Evolutionary conservation across 2,329 filamentous ascomycete genomes (phyloP).

Genomic region (Verticillium alfalfae): DNA sequence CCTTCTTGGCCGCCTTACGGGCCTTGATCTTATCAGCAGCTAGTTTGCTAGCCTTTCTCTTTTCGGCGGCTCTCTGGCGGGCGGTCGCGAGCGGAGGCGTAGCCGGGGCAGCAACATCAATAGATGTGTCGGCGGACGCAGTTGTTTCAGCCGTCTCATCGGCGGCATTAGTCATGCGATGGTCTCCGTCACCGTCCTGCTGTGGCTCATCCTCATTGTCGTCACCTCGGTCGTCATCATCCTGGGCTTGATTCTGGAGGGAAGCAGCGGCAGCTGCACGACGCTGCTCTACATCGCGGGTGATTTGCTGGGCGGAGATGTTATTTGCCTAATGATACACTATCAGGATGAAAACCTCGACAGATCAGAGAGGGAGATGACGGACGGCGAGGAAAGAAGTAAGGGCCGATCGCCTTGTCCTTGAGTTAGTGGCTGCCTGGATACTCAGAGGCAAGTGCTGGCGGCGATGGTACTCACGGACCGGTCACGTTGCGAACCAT

Average conservation of each 20-base stretch:
- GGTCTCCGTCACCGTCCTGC: not conserved
- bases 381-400: constrained; percentile 47
- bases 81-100: constrained; percentile 11
- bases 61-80: constrained; percentile 14
- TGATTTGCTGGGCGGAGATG: constrained; percentile 58
- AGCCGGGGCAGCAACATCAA: constrained; percentile 12
- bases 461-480: constrained; percentile 22
- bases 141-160: constrained; percentile 13
- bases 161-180: not conserved
- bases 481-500: constrained; percentile 26
- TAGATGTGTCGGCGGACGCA: constrained; percentile 18
- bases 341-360: constrained; percentile 13
- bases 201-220: not conserved
- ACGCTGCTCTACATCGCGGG: constrained; percentile 41
- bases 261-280: constrained; percentile 21
- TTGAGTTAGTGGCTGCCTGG: not conserved
- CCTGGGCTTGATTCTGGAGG: not conserved
- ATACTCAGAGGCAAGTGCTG: not conserved
- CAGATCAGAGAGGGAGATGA: not conserved
- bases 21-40: constrained; percentile 58
- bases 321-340: constrained; percentile 55
- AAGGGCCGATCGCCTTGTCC: constrained; percentile 42
- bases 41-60: constrained; percentile 44
- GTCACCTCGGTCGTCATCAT: not conserved
- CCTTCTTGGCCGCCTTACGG: constrained; percentile 51